Base-by-base conservation (phyloP, 371 early-diverging fungal genomes). In the Mortierella sp. region DNA sequence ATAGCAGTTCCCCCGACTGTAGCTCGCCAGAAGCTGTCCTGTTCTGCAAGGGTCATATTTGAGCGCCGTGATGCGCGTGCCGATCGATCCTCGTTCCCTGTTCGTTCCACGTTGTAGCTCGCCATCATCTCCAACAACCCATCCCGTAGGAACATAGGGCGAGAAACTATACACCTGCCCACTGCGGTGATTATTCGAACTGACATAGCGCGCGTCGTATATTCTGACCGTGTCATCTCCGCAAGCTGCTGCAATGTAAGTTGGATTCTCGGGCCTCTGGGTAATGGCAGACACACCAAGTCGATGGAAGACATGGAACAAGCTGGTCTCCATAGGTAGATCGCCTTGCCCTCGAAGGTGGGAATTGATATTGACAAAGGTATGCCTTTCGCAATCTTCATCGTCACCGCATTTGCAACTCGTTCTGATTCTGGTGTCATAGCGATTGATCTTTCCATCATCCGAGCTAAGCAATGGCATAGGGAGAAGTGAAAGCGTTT, bases 181-280 rank as follows among this genome's bases (percentile, higher is more conserved):
- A 3, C 45, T 67, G 2, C 74, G 64, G 49, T 81, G 74, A 30
- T 62, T 58, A 8, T 27, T 31, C 3, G 69, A 28, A 27, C 48
- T 39, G 2, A 72, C 61, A 26, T 63, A 66, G 16, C 81, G 61
- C 6, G 50, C 58, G 53, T 81, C 81, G 34, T 70, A 81, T 28
- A 81, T 79, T n/a, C 81, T 60, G 0, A 81, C 79, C 18, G 81
- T 78, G 26, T 81, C 81, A 47, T 81, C 81, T 14, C 65, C 51
- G 47, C 81, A 81, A 0, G 81, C 81, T 42, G 81, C 74, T 4
- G 81, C 81, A 24, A 81, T 58, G 54, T 81, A 81, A 1, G 61
- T 49, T 10, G 79, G 79, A 26, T 70, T 57, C 26, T 78, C 81
- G 1, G 81, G 81, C 28, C 79, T 61, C 16, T 78, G 78, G 12